Conservation (phyloP, 192 early-diverging fungal species). For the Chytriomyces sp. region DNA sequence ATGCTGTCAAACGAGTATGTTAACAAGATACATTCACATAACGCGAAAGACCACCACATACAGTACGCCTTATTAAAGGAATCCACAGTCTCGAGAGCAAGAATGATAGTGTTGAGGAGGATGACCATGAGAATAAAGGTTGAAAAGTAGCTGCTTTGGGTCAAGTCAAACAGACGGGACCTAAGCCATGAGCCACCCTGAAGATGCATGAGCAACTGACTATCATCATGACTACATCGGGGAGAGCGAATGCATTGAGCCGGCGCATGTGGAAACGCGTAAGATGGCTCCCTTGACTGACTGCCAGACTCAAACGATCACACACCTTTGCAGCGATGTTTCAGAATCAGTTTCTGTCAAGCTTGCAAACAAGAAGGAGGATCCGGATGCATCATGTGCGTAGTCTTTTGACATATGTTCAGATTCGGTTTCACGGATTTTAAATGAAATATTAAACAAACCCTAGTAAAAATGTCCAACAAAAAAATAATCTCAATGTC, state of each 20-base stretch:
- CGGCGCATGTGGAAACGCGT: background rate
- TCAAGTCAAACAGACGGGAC: slow-evolving; percentile 5
- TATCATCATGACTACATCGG: slow-evolving; percentile 4
- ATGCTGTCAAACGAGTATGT: slow-evolving; percentile 27
- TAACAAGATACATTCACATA: no score
- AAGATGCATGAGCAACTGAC: slow-evolving; percentile 3
- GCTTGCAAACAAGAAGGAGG: slow-evolving; percentile 1
- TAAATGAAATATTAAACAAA: no score
- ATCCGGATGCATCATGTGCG: background rate
- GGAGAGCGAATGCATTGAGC: no score
- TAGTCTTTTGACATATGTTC: no score
- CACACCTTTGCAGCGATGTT: slow-evolving; percentile 5
- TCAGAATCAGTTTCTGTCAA: background rate
- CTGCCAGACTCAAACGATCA: background rate
- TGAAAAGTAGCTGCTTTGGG: slow-evolving; percentile 13
- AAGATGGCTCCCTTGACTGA: background rate
- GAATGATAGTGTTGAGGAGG: slow-evolving; percentile 31
- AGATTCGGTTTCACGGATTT: no score
- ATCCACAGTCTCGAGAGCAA: slow-evolving; percentile 28
- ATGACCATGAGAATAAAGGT: slow-evolving; percentile 32
- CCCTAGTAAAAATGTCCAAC: no score
- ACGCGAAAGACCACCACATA: no score
- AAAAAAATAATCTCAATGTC: no score
- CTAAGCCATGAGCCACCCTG: slow-evolving; percentile 12
- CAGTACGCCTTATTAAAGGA: slow-evolving; percentile 26